Evolutionary conservation across 805 yeast species (phyloP).

Genomic region (Kockiozyma suomiensis): DNA sequence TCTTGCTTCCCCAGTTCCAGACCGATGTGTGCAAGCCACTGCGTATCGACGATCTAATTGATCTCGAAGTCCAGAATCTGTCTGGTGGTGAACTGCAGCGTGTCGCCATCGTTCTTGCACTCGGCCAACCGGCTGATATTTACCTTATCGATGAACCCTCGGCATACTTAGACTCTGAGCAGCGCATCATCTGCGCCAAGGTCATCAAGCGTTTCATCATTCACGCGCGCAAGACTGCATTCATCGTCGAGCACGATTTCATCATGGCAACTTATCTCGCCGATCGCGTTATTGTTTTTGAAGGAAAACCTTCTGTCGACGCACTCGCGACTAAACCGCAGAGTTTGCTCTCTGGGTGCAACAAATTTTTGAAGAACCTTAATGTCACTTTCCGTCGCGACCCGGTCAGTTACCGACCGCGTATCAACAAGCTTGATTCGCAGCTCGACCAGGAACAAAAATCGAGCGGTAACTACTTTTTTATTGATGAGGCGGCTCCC

Average conservation of each 20-base stretch:
- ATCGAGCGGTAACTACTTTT: constrained; percentile 88
- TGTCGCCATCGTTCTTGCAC: constrained; percentile 93
- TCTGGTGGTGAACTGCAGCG: constrained; percentile 99
- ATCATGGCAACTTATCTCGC: constrained; percentile 99
- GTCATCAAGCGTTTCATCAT: constrained; percentile 95
- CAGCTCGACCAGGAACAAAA: constrained; percentile 98
- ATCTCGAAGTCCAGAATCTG: constrained; percentile 95
- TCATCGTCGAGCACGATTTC: constrained; percentile 99
- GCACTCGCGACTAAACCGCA: constrained; percentile 90
- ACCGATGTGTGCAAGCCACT: constrained; percentile 97
- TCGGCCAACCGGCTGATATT: constrained; percentile 94
- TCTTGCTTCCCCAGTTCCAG: constrained; percentile 96
- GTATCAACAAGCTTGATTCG: constrained; percentile 95
- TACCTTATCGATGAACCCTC: constrained; percentile 98
- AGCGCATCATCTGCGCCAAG: constrained; percentile 98
- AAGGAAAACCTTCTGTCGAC: constrained; percentile 86
- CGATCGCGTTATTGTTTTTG: constrained; percentile 97
- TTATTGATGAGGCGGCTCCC: constrained; percentile 60
- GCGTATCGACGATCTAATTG: constrained; percentile 89
- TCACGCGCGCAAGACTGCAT: constrained; percentile 98
- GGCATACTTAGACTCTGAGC: constrained; percentile 98
- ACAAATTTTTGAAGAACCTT: constrained; percentile 92
- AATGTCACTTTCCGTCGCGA: constrained; percentile 99
- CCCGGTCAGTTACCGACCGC: constrained; percentile 96
- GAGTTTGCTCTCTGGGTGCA: constrained; percentile 94